These are phyloP conservation scores for Violaceomyces palustris DNA, from an alignment of 1,284 basidiomycete species.

Conservation along the genomic window DNA sequence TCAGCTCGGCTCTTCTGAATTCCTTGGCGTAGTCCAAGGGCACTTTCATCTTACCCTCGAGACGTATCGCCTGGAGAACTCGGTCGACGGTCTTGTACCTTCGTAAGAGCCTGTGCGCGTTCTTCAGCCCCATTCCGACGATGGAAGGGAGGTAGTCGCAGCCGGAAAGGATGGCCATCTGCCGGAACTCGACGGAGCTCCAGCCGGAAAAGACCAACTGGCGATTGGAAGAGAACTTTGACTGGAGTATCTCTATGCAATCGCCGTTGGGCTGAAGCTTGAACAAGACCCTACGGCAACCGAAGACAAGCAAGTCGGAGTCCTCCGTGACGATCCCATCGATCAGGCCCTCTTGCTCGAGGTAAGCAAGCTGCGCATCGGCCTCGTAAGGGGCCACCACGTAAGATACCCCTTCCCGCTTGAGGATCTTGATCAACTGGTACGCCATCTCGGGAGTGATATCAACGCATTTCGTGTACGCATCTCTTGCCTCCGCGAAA, in stretches of 20 bases:
- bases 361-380: conserved; percentile 89
- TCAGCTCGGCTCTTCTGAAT: conserved; percentile 72
- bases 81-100: conserved; percentile 83
- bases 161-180: conserved; percentile 93
- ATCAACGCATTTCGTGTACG: conserved; percentile 85
- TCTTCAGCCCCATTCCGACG: conserved; percentile 63
- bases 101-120: conserved; percentile 75
- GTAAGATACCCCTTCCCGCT: conserved; percentile 57
- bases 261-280: conserved; percentile 57
- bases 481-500: conserved; percentile 73
- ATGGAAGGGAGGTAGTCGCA: conserved; percentile 73
- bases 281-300: conserved; percentile 65
- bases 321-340: conserved; percentile 96
- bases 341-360: conserved; percentile 76
- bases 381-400: conserved; percentile 98
- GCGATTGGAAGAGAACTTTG: conserved; percentile 68
- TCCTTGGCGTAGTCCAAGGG: conserved; percentile 64
- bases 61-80: conserved; percentile 69
- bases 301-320: conserved; percentile 95
- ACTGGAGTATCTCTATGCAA: conserved; percentile 73
- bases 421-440: conserved; percentile 83
- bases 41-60: conserved; percentile 80
- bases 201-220: conserved; percentile 79
- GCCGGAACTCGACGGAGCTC: conserved; percentile 81
- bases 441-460: conserved; percentile 96